A percentile compares a stretch with the other conserved stretches of the same genome.
Evolutionary conservation across 371 early-diverging fungal species (phyloP).

Genomic region (Nosema muscidifuracis): DNA sequence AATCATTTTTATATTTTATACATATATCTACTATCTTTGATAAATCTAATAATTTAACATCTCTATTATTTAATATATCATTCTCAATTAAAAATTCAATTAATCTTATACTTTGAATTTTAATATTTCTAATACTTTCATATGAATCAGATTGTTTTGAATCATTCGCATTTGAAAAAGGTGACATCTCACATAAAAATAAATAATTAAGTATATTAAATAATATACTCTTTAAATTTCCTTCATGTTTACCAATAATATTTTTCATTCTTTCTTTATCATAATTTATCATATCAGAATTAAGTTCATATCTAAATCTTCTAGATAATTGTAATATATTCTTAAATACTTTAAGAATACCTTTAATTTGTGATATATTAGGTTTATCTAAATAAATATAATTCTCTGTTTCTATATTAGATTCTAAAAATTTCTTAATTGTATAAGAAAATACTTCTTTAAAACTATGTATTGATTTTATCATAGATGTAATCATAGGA

Average conservation of each 20-base stretch:
- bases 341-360: conserved; percentile 15
- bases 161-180: not conserved
- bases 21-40: not conserved
- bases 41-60: not conserved
- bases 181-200: not conserved
- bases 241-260: not conserved
- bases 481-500: not conserved
- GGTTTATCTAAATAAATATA: conserved; percentile 4
- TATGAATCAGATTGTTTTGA: not conserved
- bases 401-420: conserved; percentile 3
- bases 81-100: conserved; percentile 1
- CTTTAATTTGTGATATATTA: conserved; percentile 38
- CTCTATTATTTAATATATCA: not conserved
- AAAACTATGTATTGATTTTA: conserved; percentile 3
- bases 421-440: conserved; percentile 8
- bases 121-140: not conserved
- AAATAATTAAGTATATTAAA: conserved; percentile 12
- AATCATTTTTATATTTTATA: conserved; percentile 12
- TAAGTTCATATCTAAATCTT: conserved; percentile 16
- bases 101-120: conserved; percentile 3
- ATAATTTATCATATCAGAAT: too few relatives aligned
- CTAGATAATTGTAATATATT: conserved; percentile 21
- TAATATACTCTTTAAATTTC: not conserved
- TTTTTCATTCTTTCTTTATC: too few relatives aligned
- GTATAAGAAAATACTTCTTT: conserved; percentile 22